Base-by-base conservation (phyloP, 2,329 filamentous ascomycete species). In the Coniochaeta sp. region DNA sequence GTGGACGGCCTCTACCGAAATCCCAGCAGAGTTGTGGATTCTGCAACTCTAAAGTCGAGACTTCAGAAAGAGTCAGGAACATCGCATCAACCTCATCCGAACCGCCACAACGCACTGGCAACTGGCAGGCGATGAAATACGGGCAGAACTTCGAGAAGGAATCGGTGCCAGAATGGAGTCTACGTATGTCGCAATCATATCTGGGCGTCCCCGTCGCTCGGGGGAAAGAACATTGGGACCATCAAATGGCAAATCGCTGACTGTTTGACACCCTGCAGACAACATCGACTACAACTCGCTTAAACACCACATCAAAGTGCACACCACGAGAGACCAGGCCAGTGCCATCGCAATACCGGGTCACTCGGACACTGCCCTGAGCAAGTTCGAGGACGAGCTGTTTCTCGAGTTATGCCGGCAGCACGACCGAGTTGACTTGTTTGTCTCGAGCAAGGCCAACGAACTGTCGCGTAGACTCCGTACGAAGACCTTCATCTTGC, bases 231-330 rank as follows among this genome's bases (percentile, higher is more conserved):
- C 38, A 19, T 16, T 14, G 12, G 16, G 17, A 40, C n/a, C 38
- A 40, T n/a, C 5, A 36, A 12, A 12, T 33, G 12, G 3, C 34
- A 6, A 38, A 38, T 59, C 31, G 33, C 58, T 59, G 44, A 55
- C 34, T n/a, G 22, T 52, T 16, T n/a, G 31, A 58, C 14, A 59
- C 34, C 62, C 60, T 24, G 57, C 71, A 91, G 88, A 93, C 72
- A 95, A 96, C 74, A 86, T 96, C 74, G 91, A 95, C 73, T 96
- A 96, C 79, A 91, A 93, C 72, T 89, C 89, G 57, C 82, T 96
- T 64, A 96, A 96, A 74, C 83, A 90, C 72, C 81, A 90, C 68
- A 93, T 96, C 78, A 95, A 93, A 73, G 83, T 83, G 62, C 84
- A 91, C 70, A 96, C 91, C 1, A 88, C 87, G 14, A 83, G 82